A percentile compares a stretch with the other conserved stretches of the same genome.
Conservation (phyloP, 2,329 filamentous ascomycete genomes). For the Fusarium succisae region DNA sequence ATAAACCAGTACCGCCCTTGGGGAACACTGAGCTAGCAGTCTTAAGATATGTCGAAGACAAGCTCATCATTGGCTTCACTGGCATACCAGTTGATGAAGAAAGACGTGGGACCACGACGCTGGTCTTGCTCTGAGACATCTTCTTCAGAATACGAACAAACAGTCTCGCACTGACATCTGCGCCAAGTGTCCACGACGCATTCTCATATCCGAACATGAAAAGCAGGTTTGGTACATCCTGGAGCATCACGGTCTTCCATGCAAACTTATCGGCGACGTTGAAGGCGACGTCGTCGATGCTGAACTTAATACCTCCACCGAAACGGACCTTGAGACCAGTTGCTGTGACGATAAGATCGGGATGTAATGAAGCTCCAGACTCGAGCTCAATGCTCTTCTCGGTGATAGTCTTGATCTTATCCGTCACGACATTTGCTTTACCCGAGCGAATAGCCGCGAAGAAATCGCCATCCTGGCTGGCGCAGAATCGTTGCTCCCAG, state of each 20-base stretch:
- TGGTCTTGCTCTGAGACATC: constrained; percentile 56
- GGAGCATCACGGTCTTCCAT: constrained; percentile 70
- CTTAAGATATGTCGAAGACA: constrained; percentile 63
- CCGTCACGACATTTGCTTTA: constrained; percentile 56
- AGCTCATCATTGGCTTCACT: constrained; percentile 51
- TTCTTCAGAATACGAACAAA: constrained; percentile 60
- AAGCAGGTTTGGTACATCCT: constrained; percentile 68
- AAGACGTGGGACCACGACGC: constrained; percentile 55
- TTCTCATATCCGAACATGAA: constrained; percentile 69
- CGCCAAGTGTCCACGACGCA: constrained; percentile 69
- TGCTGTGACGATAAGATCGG: constrained; percentile 72
- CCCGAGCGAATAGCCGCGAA: constrained; percentile 52
- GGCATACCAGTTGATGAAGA: constrained; percentile 49
- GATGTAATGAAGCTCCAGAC: constrained; percentile 56
- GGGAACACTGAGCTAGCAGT: constrained; percentile 54
- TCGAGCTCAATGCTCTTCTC: constrained; percentile 54
- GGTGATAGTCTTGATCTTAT: constrained; percentile 56
- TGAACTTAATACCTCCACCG: constrained; percentile 61
- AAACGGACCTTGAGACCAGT: constrained; percentile 68
- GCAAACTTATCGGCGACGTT: constrained; percentile 57
- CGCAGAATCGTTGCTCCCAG: constrained; percentile 76
- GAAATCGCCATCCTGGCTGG: constrained; percentile 59
- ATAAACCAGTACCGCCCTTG: constrained; percentile 53
- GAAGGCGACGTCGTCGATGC: constrained; percentile 60
- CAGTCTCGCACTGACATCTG: constrained; percentile 62